Conservation (phyloP, 371 early-diverging fungal genomes). For the Mucor plumbeus region DNA sequence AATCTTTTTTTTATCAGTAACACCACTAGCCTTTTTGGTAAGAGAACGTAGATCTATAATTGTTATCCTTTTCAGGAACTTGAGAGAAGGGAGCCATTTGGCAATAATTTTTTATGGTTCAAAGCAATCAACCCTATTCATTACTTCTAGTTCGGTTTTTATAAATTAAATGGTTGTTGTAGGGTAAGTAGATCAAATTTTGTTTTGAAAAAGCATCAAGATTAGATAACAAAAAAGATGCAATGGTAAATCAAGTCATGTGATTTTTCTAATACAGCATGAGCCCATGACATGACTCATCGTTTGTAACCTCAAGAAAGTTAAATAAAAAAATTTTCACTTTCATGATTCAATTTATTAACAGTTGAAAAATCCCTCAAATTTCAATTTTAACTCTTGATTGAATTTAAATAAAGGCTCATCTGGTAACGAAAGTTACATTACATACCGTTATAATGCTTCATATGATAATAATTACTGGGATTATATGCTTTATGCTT, state of each 20-base stretch:
- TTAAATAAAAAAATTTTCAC: neutral
- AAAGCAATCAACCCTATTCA: too few relatives aligned
- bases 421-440: neutral
- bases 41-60: neutral
- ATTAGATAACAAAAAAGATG: neutral
- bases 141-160: neutral
- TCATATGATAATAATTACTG: neutral
- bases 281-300: slow-evolving; percentile 6
- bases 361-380: too few relatives aligned
- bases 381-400: too few relatives aligned
- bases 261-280: neutral
- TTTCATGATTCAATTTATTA: too few relatives aligned
- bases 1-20: neutral
- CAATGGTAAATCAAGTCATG: neutral
- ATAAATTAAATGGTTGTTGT: neutral
- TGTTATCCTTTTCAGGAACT: neutral
- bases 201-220: neutral
- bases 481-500: neutral
- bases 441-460: neutral
- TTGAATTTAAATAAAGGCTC: neutral
- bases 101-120: neutral
- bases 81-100: neutral
- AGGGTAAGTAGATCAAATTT: neutral
- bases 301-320: neutral
- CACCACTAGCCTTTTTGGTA: neutral